These are phyloP conservation scores for Stagonosporopsis chrysanthemi DNA, from an alignment of 2,329 filamentous ascomycete genomes.

Conservation along the genomic window DNA sequence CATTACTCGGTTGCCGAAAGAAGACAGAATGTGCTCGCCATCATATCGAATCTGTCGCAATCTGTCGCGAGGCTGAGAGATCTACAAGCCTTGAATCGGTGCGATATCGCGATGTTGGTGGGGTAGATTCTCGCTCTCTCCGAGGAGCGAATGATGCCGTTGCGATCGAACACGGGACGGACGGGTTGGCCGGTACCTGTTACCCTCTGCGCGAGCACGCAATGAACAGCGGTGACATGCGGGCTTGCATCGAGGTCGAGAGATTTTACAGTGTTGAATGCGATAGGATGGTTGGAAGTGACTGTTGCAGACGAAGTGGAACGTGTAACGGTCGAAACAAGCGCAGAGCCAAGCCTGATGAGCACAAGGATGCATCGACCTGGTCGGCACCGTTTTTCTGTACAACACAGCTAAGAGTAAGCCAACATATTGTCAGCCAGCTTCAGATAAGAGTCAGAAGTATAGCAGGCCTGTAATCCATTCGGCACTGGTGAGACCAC, in stretches of 20 bases:
- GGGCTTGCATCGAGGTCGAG: neutral
- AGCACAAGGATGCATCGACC: neutral
- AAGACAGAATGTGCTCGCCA: constrained; percentile 2
- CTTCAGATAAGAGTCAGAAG: no score
- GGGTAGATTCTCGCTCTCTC: constrained; percentile 15
- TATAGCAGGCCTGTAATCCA: no score
- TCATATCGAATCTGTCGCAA: neutral
- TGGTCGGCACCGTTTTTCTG: no score
- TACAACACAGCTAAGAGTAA: neutral
- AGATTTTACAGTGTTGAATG: neutral
- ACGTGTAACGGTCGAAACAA: constrained; percentile 8
- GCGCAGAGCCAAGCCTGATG: constrained; percentile 4
- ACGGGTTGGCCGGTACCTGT: constrained; percentile 8
- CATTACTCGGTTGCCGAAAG: neutral
- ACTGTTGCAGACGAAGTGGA: neutral
- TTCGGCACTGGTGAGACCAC: no score
- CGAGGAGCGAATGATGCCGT: constrained; percentile 13
- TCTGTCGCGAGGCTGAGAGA: neutral
- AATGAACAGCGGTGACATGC: neutral
- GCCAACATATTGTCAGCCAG: no score
- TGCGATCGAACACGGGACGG: constrained; percentile 15
- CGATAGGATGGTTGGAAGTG: neutral
- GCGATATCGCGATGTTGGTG: constrained; percentile 8
- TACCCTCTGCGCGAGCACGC: constrained; percentile 2
- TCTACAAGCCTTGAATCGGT: constrained; percentile 2